Evolutionary conservation across 164 flowering plant species (phyloP).

Genomic region (Hamamelis virginiana): DNA sequence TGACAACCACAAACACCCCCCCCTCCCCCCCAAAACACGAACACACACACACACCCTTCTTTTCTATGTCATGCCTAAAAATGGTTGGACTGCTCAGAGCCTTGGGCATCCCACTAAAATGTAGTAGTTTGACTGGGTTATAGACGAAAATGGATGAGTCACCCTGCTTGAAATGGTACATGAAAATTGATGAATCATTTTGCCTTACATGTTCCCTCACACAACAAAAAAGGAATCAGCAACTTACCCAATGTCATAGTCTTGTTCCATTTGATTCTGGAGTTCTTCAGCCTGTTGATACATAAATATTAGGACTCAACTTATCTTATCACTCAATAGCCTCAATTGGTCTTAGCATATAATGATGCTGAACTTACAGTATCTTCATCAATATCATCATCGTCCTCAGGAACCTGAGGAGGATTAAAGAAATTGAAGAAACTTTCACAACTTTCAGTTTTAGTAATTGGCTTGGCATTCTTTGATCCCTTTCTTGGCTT

Average conservation of each 20-base stretch:
- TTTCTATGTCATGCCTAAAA: too few species aligned
- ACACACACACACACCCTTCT: too few species aligned
- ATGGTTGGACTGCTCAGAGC: too few species aligned
- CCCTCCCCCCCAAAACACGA: too few species aligned
- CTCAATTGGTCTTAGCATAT: neutral
- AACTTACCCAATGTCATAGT: slow-evolving; percentile 61
- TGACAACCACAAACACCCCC: neutral
- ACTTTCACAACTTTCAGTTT: slow-evolving; percentile 83
- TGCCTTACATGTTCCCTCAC: too few species aligned
- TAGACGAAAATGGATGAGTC: too few species aligned
- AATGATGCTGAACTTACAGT: slow-evolving; percentile 44
- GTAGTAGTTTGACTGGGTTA: too few species aligned
- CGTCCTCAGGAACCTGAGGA: slow-evolving; percentile 88
- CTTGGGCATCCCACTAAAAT: too few species aligned
- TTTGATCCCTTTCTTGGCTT: slow-evolving; percentile 87
- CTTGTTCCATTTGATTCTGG: slow-evolving; percentile 62
- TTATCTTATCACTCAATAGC: neutral
- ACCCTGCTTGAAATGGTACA: too few species aligned
- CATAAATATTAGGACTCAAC: neutral
- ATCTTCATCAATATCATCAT: slow-evolving; percentile 85
- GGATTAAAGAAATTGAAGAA: slow-evolving; percentile 93
- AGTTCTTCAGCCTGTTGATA: slow-evolving; percentile 60
- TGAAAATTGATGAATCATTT: too few species aligned
- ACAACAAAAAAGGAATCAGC: neutral
- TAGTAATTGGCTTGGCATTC: slow-evolving; percentile 85